These are phyloP conservation scores for Bondarzewia mesenterica DNA, from an alignment of 1,284 basidiomycete genomes.

Conservation along the genomic window DNA sequence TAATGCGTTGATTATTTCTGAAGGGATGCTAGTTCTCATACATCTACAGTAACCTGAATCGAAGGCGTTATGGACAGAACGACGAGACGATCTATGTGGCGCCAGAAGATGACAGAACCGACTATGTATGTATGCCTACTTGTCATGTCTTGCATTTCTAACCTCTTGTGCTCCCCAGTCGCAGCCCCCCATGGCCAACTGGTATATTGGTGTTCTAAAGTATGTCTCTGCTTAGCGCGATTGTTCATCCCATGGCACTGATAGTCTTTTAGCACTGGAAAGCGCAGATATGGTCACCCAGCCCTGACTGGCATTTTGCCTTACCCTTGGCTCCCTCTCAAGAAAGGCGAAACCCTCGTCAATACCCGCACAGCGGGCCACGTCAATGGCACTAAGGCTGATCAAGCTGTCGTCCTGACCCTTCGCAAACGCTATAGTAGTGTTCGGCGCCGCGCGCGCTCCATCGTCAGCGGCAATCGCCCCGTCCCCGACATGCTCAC, in stretches of 20 bases:
- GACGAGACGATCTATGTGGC: slow-evolving; percentile 94
- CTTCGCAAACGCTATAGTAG: slow-evolving; percentile 59
- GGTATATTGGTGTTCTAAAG: slow-evolving; percentile 89
- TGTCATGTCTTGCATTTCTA: background rate
- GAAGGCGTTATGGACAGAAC: slow-evolving; percentile 81
- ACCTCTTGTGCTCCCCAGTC: slow-evolving; percentile 37
- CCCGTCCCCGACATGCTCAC: slow-evolving; percentile 8
- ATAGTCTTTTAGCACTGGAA: slow-evolving; percentile 57
- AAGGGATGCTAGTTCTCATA: slow-evolving; percentile 1
- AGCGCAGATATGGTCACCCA: slow-evolving; percentile 84
- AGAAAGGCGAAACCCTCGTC: slow-evolving; percentile 67
- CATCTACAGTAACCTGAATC: slow-evolving; percentile 62
- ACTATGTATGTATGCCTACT: slow-evolving; percentile 56
- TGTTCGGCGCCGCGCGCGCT: slow-evolving; percentile 27
- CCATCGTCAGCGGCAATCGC: slow-evolving; percentile 2
- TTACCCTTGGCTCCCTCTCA: slow-evolving; percentile 84
- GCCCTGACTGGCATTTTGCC: slow-evolving; percentile 84
- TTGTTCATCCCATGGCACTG: too few species aligned
- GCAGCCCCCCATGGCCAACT: slow-evolving; percentile 91
- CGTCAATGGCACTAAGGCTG: slow-evolving; percentile 28
- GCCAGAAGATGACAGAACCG: slow-evolving; percentile 82
- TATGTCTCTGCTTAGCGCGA: slow-evolving; percentile 26
- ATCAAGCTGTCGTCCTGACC: slow-evolving; percentile 67
- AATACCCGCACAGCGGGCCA: slow-evolving; percentile 36
- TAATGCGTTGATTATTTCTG: slow-evolving; percentile 22